Percentiles rank a stretch among this genome's conserved stretches.
Conservation (phyloP, 1,284 basidiomycete genomes). For the Flammula alnicola region DNA sequence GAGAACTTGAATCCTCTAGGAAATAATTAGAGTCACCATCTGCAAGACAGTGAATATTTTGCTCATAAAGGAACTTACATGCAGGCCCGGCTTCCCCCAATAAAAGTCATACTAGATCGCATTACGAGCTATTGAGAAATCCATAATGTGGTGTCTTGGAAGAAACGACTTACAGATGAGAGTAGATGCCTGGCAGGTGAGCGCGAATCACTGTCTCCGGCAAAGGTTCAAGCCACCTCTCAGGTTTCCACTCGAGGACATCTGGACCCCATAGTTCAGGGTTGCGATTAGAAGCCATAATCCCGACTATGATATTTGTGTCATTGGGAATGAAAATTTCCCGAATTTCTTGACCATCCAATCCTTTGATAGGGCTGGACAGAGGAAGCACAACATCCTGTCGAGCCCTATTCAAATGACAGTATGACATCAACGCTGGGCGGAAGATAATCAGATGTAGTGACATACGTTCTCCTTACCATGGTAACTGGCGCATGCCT, state of each 20-base stretch:
- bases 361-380: conserved; percentile 27
- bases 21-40: not conserved
- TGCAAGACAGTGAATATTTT: conserved; percentile 5
- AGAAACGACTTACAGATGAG: conserved; percentile 31
- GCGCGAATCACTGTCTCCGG: conserved; percentile 32
- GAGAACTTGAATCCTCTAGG: conserved; percentile 31
- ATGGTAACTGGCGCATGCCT: conserved; percentile 27
- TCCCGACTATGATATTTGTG: conserved; percentile 39
- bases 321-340: conserved; percentile 33
- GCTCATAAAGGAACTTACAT: no score
- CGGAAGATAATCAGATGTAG: not conserved
- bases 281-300: conserved; percentile 41
- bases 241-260: conserved; percentile 40
- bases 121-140: no score
- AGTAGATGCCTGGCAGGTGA: conserved; percentile 41
- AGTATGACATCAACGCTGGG: conserved; percentile 12
- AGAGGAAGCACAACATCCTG: conserved; percentile 31
- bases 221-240: conserved; percentile 43
- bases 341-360: conserved; percentile 26
- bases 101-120: conserved; percentile 50
- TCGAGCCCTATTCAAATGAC: conserved; percentile 17
- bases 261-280: conserved; percentile 34
- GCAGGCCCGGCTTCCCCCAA: conserved; percentile 43
- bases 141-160: not conserved
- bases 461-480: conserved; percentile 24